These are phyloP conservation scores for Larix kaempferi DNA, from an alignment of 75 land plant genomes.

Conservation along the genomic window DNA sequence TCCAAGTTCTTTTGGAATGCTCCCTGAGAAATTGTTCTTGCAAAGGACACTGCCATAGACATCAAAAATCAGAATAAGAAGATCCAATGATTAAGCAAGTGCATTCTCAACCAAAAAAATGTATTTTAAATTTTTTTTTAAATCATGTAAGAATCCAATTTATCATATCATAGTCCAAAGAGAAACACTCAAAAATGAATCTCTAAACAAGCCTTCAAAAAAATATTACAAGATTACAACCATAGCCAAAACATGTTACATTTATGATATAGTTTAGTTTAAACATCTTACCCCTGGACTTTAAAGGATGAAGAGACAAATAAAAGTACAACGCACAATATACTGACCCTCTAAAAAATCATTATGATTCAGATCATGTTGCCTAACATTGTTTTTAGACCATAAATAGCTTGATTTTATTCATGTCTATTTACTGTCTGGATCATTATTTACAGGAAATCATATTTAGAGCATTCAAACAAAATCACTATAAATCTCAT, in stretches of 20 bases:
- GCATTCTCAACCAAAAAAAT: background rate
- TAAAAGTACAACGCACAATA: background rate
- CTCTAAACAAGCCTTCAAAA: background rate
- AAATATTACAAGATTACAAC: background rate
- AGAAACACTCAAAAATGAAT: background rate
- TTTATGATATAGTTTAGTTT: background rate
- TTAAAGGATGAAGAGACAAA: background rate
- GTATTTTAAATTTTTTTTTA: too few species aligned
- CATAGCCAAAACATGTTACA: background rate
- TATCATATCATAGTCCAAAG: background rate
- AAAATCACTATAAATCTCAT: background rate
- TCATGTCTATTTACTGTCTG: background rate
- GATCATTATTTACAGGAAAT: background rate
- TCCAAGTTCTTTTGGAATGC: conserved; percentile 66
- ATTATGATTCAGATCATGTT: background rate
- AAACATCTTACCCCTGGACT: background rate
- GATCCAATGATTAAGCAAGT: background rate
- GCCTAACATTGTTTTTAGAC: background rate
- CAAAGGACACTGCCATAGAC: conserved; percentile 25
- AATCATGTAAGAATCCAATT: background rate
- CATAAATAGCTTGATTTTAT: background rate
- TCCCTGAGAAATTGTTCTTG: conserved; percentile 52
- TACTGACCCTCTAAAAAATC: background rate
- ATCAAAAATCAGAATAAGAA: conserved; percentile 5
- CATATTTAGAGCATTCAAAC: background rate